Base-by-base conservation (phyloP, 2,329 filamentous ascomycete genomes). In the Spiromastix sp. region DNA sequence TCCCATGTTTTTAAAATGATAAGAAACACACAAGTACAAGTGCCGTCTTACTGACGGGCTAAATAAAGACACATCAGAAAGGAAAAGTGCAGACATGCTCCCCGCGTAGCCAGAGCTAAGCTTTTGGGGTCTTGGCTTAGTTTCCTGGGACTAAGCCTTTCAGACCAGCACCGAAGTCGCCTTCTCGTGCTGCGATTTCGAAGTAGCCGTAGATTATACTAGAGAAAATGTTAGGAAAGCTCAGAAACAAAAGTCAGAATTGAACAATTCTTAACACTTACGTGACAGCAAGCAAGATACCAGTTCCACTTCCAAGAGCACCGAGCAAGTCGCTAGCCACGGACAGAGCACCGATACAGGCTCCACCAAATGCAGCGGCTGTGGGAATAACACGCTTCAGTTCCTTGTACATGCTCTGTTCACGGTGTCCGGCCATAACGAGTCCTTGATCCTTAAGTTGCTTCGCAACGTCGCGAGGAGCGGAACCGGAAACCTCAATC, bases 391-490 rank as follows among this genome's bases (percentile, higher is more conserved):
- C 91, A 56, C 91, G 83, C 83, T 98, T 98, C 47, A 98, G 78
- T 70, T 98, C 91, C 74, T 93, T 93, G 79, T 98, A 98, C 91
- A 98, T 98, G 72, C 84, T 93, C 75, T 96, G 89, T 65, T 98
- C 93, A 69, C 91, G 85, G 73, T 98, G 91, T 57, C 91, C 91
- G 55, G 91, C 89, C 93, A 98, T 98, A 51, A 98, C 89, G 40
- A 98, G 81, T 60, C 91, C 91, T 69, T 98, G 91, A 57, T 98
- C 93, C 79, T 98, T 98, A 63, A 98, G 79, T 71, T 96, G 91
- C 79, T 98, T 98, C 55, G 91, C 91, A 48, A 98, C 93, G 58
- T 98, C 91, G 56, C 91, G 84, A 42, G 91, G 93, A 70, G 85
- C 89, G 45, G 89, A 95, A 56, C 91, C 93, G 25, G 91, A 96